Base-by-base conservation (phyloP, 2,329 filamentous ascomycete genomes). In the Knufia fluminis region DNA sequence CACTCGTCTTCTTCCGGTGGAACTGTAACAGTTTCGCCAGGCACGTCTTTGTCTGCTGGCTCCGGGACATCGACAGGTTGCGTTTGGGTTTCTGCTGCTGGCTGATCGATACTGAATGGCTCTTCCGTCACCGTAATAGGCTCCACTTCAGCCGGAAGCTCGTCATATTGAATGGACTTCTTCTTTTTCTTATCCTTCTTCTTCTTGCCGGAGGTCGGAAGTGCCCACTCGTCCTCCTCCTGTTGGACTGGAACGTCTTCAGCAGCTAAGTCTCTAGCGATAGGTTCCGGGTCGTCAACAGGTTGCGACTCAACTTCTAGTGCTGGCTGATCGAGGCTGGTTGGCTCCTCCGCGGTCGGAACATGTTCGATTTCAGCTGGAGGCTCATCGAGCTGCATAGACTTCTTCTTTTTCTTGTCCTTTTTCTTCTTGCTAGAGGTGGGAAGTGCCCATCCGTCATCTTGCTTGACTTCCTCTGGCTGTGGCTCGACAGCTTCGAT, bases 181-280 rank as follows among this genome's bases (percentile, higher is more conserved):
- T 44, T 28, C 23, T 28, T 28, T 22, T 28, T 44, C 24, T 44
- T 32, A 4, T 16, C 41, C 17, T 32, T 22, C 17, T 22, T 22
- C 39, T 26, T 22, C 39, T 22, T 42, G 19, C 39, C 10, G 8
- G 23, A 26, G 35, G 14, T 38, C n/a, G 39, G 39, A 20, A 42
- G 39, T 9, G 39, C 39, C 39, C 39, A 42, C n/a, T 41, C 16
- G 17, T 49, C 38, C 22, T 24, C 19, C 14, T 47, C n/a, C 19
- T 28, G 45, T n/a, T 32, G 8, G n/a, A n/a, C 28, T 8, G 28
- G 8, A 32, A n/a, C 8, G 8, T 8, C 28, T 32, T n/a, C 28
- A 32, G 28, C n/a, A n/a, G n/a, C n/a, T n/a, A n/a, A n/a, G n/a
- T n/a, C n/a, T n/a, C n/a, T n/a, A n/a, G n/a, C n/a, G n/a, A n/a